Conservation (phyloP, 768 basidiomycete species). For the Podaxis sp. region DNA sequence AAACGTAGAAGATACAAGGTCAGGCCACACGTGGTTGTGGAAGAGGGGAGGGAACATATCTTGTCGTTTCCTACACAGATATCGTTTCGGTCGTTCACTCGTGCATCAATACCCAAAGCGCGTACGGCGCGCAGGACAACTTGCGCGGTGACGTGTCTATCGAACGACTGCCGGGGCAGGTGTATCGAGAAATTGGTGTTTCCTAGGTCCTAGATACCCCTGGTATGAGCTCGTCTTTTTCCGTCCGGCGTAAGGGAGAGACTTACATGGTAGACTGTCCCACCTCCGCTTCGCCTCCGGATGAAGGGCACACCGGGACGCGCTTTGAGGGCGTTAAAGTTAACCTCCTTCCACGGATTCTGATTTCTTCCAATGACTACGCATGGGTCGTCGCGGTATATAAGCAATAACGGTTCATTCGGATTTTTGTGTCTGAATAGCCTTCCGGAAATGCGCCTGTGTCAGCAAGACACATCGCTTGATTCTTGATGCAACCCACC, state of each 20-base stretch:
- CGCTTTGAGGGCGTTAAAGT: slow-evolving; percentile 54
- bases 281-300: slow-evolving; percentile 87
- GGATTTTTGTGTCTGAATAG: slow-evolving; percentile 72
- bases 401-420: slow-evolving; percentile 69
- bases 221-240: background rate
- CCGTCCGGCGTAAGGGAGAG: background rate
- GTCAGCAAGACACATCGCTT: slow-evolving; percentile 11
- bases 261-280: slow-evolving; percentile 93
- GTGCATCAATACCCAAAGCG: slow-evolving; percentile 71
- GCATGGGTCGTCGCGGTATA: slow-evolving; percentile 87
- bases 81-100: slow-evolving; percentile 89
- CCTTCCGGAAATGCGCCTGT: slow-evolving; percentile 20
- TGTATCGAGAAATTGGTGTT: slow-evolving; percentile 98
- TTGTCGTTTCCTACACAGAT: slow-evolving; percentile 82
- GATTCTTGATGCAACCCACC: slow-evolving; percentile 46
- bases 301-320: slow-evolving; percentile 67
- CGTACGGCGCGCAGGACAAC: slow-evolving; percentile 77
- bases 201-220: slow-evolving; percentile 73
- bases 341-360: slow-evolving; percentile 98
- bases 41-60: slow-evolving; percentile 59
- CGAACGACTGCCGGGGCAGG: slow-evolving; percentile 76
- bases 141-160: slow-evolving; percentile 73
- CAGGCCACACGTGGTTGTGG: background rate
- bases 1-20: slow-evolving; percentile 56
- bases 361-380: slow-evolving; percentile 96